Evolutionary conservation across 495 filamentous ascomycete species (phyloP), one percentile per base, ranked within the genome.

Genomic region (Cenococcum geophilum): DNA sequence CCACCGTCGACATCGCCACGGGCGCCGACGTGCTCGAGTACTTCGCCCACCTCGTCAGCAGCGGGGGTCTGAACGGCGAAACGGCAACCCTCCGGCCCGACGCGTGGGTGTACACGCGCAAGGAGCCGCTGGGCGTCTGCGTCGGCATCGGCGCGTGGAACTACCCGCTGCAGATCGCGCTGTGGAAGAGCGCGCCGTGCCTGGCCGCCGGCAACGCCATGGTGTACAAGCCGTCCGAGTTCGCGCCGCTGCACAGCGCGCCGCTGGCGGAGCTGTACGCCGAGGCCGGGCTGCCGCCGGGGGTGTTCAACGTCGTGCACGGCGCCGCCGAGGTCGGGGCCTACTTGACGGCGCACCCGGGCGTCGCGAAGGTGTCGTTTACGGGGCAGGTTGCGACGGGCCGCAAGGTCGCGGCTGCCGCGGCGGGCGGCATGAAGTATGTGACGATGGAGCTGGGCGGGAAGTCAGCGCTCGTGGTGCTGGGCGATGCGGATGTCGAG

Each of bases 111-210:
- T 70, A 74, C 56, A 72, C 66, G 11, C 62, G 62, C 20, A 61
- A 68, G 35, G 67, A 72, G 63, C 71, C 74, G 1, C 62, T 75
- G 11, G 74, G 74, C 21, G 72, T 73, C 21, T 71, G 69, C 27
- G 74, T 63, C 8, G 71, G 61, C 47, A 75, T 76, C 37, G 73
- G 72, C 21, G 72, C 74, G 3, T 76, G 74, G 74, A 76, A 76
- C 87, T 92, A 92, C 69, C 89, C 89, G 14, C 86, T 92, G 60
- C 89, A 92, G 69, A 92, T 93, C 77, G 89, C 89, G 14, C 79
- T 92, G 0, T 92, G 89, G 89, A 93, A 93, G 71, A 87, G 86
- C 4, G 88, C 87, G 14, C 86, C 89, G 5, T 91, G 88, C 59
- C 79, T 93, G 16, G 87, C 88, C 10, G 89, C 89, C 3, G 89